Percentiles rank a stretch among this genome's conserved stretches.
Conservation (phyloP, 2,329 filamentous ascomycete species). For the Colletotrichum lupini region DNA sequence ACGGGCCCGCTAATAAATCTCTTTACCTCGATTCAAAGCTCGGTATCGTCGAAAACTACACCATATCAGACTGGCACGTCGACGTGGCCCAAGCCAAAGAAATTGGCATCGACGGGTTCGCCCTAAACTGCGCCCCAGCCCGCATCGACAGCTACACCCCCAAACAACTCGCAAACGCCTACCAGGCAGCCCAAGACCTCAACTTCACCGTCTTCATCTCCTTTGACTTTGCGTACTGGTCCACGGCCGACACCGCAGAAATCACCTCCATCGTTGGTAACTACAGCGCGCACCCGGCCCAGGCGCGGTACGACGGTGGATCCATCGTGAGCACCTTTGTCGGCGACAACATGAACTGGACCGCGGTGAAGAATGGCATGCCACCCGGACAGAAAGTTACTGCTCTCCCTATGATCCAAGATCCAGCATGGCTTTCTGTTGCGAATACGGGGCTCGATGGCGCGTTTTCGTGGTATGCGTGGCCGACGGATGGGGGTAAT, state of each 20-base stretch:
- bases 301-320: slow-evolving; percentile 37
- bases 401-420: background rate
- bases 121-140: background rate
- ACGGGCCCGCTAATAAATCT: no score
- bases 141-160: background rate
- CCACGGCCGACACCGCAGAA: slow-evolving; percentile 35
- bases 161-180: background rate
- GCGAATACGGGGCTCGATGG: background rate
- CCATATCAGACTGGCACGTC: background rate
- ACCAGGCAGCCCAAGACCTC: slow-evolving; percentile 31
- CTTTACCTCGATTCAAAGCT: background rate
- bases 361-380: slow-evolving; percentile 36
- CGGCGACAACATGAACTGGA: slow-evolving; percentile 40
- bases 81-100: background rate
- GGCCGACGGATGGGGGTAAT: background rate
- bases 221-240: slow-evolving; percentile 40
- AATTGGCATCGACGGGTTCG: background rate
- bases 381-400: background rate
- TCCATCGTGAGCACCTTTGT: slow-evolving; percentile 40
- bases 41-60: background rate
- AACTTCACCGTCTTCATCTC: slow-evolving; percentile 40
- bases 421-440: background rate
- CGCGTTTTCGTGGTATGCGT: background rate
- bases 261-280: slow-evolving; percentile 19
- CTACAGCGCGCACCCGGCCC: slow-evolving; percentile 34